Evolutionary conservation across 2,329 filamentous ascomycete genomes (phyloP).

Genomic region (Aspergillus oerlinghausenensis): DNA sequence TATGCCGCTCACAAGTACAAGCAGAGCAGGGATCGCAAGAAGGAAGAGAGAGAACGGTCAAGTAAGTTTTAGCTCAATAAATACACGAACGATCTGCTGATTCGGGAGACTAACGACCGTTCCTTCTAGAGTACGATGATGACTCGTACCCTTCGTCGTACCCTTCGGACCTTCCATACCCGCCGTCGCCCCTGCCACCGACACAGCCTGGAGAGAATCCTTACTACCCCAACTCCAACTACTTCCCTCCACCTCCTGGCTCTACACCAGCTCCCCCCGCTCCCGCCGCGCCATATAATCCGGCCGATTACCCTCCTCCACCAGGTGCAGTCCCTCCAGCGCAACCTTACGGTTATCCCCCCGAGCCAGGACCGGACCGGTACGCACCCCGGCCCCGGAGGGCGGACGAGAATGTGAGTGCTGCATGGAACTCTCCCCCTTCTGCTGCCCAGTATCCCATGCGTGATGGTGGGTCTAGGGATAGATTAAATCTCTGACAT

Average conservation of each 20-base stretch:
- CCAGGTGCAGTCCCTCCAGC: constrained; percentile 35
- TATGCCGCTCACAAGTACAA: constrained; percentile 55
- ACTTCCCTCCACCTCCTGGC: constrained; percentile 42
- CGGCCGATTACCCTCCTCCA: constrained; percentile 40
- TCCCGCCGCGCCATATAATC: constrained; percentile 30
- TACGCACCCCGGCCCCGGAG: constrained; percentile 37
- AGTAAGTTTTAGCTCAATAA: constrained; percentile 36
- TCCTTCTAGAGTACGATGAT: constrained; percentile 26
- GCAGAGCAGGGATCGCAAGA: constrained; percentile 54
- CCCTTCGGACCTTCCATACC: constrained; percentile 32
- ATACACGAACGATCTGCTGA: not conserved
- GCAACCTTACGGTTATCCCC: constrained; percentile 36
- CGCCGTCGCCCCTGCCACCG: constrained; percentile 30
- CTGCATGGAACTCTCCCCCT: constrained; percentile 31
- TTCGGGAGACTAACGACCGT: constrained; percentile 10
- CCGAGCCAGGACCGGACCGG: constrained; percentile 31
- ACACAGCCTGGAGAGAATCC: constrained; percentile 30
- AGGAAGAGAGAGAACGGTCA: constrained; percentile 46
- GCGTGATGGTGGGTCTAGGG: constrained; percentile 41
- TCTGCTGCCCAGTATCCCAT: constrained; percentile 33
- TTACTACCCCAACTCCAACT: constrained; percentile 39
- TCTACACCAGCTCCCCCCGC: constrained; percentile 21
- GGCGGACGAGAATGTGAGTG: constrained; percentile 50
- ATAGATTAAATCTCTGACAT: constrained; percentile 3
- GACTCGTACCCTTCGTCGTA: constrained; percentile 39